Evolutionary conservation across 2,329 filamentous ascomycete species (phyloP), one percentile per base, ranked within the genome.

Genomic region (Sporothrix globosa): DNA sequence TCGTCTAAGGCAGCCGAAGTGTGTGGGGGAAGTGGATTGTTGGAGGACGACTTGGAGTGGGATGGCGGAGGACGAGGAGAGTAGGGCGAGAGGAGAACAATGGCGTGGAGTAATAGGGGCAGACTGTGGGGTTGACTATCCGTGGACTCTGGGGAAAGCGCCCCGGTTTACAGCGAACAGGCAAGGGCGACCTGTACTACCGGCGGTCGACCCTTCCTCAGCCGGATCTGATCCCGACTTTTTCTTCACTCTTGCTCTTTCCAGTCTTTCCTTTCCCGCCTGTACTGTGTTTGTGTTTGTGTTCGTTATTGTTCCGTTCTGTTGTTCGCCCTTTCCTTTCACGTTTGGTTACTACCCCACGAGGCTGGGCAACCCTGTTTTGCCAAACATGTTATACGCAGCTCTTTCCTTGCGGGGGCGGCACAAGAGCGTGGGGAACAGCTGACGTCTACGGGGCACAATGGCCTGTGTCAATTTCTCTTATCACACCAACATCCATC

Each of bases 1-100:
- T 69, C 61, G 24, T 65, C 60, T 68, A 72, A 70, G 53, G 48
- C 48, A 39, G 30, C 39, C 11, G 58, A 46, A 24, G 41, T 10
- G 54, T 46, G 65, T 52, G 58, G 66, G 65, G 58, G 65, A 66
- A 44, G 58, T 48, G 24, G 44, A n/a, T 46, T 44, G 30, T 21
- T 17, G n/a, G 11, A 48, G 14, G 56, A 7, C 13, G n/a, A n/a
- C 10, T 48, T 34, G 48, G 46, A 34, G 39, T 27, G 66, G 52
- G 30, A 56, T 27, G 41, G 52, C n/a, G 7, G 24, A 44, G 11
- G 53, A 44, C 11, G 17, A 39, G n/a, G 65, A 30, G 61, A 21
- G 2, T 24, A 48, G 53, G 41, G 41, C 3, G 11, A 21, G 5
- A 60, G 6, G 27, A 58, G 27, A 17, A 58, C 10, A 17, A 61